A percentile compares a stretch with the other conserved stretches of the same genome.
phyloP scores from a whole-genome alignment of 139 green algal genomes.

The Zygnema circumcarinatum region DNA sequence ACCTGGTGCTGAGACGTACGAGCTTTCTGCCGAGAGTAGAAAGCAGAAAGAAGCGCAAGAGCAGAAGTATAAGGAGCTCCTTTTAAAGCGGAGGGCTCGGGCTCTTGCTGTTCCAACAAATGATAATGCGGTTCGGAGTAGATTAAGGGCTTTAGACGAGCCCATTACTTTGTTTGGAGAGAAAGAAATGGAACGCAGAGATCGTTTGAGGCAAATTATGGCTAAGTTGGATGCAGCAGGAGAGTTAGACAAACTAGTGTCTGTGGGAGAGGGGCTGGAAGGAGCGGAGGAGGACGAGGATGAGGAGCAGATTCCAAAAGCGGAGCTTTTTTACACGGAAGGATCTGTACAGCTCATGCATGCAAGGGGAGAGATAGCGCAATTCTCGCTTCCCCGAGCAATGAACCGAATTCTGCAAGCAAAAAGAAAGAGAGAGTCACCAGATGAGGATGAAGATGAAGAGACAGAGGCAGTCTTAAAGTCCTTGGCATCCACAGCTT shows the following conservation, averaged over 20 bases:
- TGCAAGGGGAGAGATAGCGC: conserved; percentile 70
- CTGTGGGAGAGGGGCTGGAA: conserved; percentile 24
- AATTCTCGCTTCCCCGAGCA: conserved; percentile 79
- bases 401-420: conserved; percentile 66
- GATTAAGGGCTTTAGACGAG: conserved; percentile 83
- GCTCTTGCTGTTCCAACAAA: conserved; percentile 58
- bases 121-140: conserved; percentile 59
- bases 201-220: conserved; percentile 84
- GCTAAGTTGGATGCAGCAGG: conserved; percentile 74
- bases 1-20: conserved; percentile 26
- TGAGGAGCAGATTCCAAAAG: conserved; percentile 54
- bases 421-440: conserved; percentile 63
- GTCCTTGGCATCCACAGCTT: neutral
- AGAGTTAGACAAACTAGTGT: conserved; percentile 42
- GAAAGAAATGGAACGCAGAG: conserved; percentile 85
- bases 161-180: conserved; percentile 97
- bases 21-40: conserved; percentile 42
- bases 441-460: conserved; percentile 63
- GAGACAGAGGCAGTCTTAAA: conserved; percentile 33
- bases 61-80: conserved; percentile 50
- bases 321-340: conserved; percentile 95
- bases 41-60: conserved; percentile 52
- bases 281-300: conserved; percentile 64
- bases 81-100: conserved; percentile 31
- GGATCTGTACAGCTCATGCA: conserved; percentile 72